phyloP scores from a whole-genome alignment of 257 asterid species.

The Solanum raphanifolium region DNA sequence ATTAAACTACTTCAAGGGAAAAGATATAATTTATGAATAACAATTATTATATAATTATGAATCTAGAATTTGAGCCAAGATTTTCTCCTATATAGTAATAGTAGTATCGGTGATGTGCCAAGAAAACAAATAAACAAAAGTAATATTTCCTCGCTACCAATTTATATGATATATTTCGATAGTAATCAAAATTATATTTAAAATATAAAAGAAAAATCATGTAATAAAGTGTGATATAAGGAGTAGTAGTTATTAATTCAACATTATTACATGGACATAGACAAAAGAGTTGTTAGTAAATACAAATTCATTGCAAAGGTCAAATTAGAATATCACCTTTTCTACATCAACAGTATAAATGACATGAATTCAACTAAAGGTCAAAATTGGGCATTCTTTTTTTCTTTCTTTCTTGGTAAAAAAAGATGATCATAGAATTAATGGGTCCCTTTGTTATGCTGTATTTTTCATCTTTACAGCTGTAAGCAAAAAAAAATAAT shows the following conservation, averaged over 20 bases:
- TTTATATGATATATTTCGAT: background rate
- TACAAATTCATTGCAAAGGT: background rate
- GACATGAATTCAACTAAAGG: slow-evolving; percentile 23
- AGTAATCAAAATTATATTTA: background rate
- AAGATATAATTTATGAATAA: background rate
- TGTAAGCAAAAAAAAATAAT: slow-evolving; percentile 12
- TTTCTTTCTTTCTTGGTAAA: background rate
- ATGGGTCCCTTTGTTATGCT: slow-evolving; percentile 1
- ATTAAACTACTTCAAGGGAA: background rate
- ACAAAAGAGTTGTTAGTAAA: background rate
- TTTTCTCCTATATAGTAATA: background rate
- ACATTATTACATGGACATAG: background rate
- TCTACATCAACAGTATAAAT: background rate
- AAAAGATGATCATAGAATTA: background rate
- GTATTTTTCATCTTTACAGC: slow-evolving; percentile 53
- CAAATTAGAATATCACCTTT: background rate
- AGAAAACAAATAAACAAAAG: background rate
- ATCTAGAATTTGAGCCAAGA: background rate
- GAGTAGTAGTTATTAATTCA: background rate
- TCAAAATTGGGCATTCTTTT: slow-evolving; percentile 3
- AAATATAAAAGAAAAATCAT: background rate
- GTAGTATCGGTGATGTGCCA: background rate
- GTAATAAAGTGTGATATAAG: background rate
- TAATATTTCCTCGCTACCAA: background rate
- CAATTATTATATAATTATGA: background rate